Base-by-base conservation (phyloP, 2,329 filamentous ascomycete species). In the Decorospora gaudefroyi region DNA sequence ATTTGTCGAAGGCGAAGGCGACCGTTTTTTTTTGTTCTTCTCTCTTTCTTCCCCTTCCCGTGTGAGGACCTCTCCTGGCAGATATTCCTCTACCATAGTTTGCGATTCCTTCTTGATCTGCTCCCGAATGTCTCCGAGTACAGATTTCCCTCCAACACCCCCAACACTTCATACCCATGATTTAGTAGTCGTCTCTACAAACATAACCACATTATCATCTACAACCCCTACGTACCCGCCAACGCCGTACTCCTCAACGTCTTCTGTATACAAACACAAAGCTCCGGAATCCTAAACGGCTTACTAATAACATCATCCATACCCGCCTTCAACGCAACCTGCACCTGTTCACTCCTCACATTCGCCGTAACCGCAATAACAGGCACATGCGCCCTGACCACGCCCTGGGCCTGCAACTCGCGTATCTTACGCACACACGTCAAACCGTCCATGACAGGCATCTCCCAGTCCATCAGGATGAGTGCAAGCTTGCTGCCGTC, bases 281-380 rank as follows among this genome's bases (percentile, higher is more conserved):
- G 44, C 35, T 66, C 63, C 1, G 60, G 52, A 34, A 67, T 61
- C 21, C 59, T 54, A 62, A 91, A 91, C 2, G 88, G 88, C 63
- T 92, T 93, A 3, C 85, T 85, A 23, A 92, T 86, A 26, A 90
- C 82, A 67, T 65, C 52, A 23, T 68, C 66, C 63, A 69, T 68
- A 4, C 67, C 67, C 0, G 61, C 64, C 25, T 61, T 51, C 29
- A 65, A 42, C 3, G 65, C 65, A 3, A 38, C 46, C 17, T 61
- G 36, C 1, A 69, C 59, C 45, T 70, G 67, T 43, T 68, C 57
- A 9, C 49, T 50, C 21, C 65, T 49, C 8, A 62, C 67, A 36
- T 70, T 70, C 3, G 65, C 67, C n/a, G 65, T 69, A 5, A 70
- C 60, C 2, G 60, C 65, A 13, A 69, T 65, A 9, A 68, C 53